phyloP scores from a whole-genome alignment of 345 rosid species.

The Heritiera fomes region DNA sequence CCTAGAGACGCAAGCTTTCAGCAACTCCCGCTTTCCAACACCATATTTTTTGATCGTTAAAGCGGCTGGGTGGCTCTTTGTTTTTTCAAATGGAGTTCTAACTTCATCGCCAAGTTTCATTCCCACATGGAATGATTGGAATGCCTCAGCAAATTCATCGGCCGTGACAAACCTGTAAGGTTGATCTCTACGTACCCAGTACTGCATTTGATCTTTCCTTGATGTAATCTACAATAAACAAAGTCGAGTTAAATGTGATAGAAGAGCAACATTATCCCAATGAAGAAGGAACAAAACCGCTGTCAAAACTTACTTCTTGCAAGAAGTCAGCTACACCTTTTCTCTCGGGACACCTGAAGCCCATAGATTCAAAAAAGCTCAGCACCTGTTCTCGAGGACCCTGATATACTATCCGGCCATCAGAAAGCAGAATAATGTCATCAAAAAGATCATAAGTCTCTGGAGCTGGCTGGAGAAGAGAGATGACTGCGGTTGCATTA shows the following conservation, averaged over 20 bases:
- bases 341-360: slow-evolving; percentile 77
- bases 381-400: slow-evolving; percentile 65
- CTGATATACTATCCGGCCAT: slow-evolving; percentile 71
- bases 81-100: slow-evolving; percentile 53
- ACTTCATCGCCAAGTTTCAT: slow-evolving; percentile 49
- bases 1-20: slow-evolving; percentile 62
- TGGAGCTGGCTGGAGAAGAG: slow-evolving; percentile 86
- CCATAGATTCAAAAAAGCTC: slow-evolving; percentile 64
- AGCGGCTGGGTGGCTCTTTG: slow-evolving; percentile 77
- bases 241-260: neutral
- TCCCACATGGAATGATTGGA: slow-evolving; percentile 62
- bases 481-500: slow-evolving; percentile 60
- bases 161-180: slow-evolving; percentile 63
- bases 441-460: slow-evolving; percentile 78
- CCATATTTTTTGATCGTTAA: slow-evolving; percentile 59
- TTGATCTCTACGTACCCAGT: slow-evolving; percentile 57
- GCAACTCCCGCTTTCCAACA: slow-evolving; percentile 51
- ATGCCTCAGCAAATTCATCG: slow-evolving; percentile 68
- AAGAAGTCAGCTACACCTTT: slow-evolving; percentile 85
- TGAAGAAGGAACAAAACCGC: neutral
- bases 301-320: slow-evolving; percentile 58
- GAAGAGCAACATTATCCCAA: neutral
- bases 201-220: slow-evolving; percentile 76
- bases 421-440: slow-evolving; percentile 70
- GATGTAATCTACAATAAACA: slow-evolving; percentile 67